Conservation (phyloP, 2,329 filamentous ascomycete species). For the Zopfia rhizophila region DNA sequence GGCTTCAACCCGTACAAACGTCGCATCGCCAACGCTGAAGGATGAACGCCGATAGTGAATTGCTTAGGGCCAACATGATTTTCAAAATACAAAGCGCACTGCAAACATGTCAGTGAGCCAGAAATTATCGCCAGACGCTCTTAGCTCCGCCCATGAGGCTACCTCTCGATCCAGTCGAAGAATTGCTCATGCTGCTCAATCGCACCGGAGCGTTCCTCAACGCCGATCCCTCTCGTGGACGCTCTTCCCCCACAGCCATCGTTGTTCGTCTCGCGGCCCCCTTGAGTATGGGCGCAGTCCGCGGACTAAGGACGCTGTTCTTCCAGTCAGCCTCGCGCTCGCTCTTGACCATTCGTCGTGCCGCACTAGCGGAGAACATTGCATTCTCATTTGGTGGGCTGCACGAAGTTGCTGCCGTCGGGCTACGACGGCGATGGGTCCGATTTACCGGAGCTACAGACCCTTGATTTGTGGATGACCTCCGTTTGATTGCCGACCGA, state of each 20-base stretch:
- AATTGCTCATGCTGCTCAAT: slow-evolving; percentile 42
- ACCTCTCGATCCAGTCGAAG: slow-evolving; percentile 37
- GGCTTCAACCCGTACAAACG: no score
- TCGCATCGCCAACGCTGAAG: no score
- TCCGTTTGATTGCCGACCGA: slow-evolving; percentile 65
- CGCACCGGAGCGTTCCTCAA: slow-evolving; percentile 45
- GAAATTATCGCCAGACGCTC: slow-evolving; percentile 44
- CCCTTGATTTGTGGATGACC: slow-evolving; percentile 58
- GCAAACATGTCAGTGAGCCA: background rate
- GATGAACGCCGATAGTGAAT: no score
- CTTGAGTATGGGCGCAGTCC: slow-evolving; percentile 69
- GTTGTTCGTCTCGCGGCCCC: slow-evolving; percentile 52
- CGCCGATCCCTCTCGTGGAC: slow-evolving; percentile 34
- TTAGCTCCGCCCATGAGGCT: slow-evolving; percentile 43
- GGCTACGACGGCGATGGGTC: slow-evolving; percentile 65
- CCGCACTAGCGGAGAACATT: slow-evolving; percentile 73
- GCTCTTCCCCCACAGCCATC: slow-evolving; percentile 46
- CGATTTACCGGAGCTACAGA: slow-evolving; percentile 51
- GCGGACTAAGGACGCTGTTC: slow-evolving; percentile 69
- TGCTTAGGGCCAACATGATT: no score
- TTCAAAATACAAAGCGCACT: background rate
- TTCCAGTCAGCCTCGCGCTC: slow-evolving; percentile 67
- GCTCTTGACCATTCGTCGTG: slow-evolving; percentile 72
- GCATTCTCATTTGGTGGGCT: slow-evolving; percentile 67
- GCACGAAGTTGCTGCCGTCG: slow-evolving; percentile 55